These are phyloP conservation scores for Apiospora sp. DNA, from an alignment of 2,329 filamentous ascomycete species.

Conservation along the genomic window DNA sequence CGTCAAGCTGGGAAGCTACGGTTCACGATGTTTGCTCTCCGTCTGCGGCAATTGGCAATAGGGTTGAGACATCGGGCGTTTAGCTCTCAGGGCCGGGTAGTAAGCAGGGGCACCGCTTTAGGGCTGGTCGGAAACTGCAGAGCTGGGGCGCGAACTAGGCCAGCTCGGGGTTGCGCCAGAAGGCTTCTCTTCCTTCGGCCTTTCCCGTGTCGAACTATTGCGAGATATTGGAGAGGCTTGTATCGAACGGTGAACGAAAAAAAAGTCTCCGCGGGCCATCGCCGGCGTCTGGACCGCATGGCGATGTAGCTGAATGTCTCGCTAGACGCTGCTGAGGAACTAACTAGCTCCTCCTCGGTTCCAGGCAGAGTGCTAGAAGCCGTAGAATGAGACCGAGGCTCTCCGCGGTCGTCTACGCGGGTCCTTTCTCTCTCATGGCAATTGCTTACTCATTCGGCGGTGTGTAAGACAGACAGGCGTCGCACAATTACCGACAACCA, in stretches of 20 bases:
- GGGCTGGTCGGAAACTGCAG: neutral
- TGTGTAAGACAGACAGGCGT: neutral
- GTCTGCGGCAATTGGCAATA: neutral
- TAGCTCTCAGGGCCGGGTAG: constrained; percentile 2
- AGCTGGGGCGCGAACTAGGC: neutral
- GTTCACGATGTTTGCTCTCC: neutral
- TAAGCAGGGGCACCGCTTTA: neutral
- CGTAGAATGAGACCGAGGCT: neutral
- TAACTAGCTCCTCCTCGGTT: neutral
- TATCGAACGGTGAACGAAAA: neutral
- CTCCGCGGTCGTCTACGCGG: neutral
- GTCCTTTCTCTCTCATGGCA: neutral
- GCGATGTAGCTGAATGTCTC: neutral
- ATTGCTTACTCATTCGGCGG: neutral
- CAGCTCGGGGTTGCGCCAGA: constrained; percentile 11
- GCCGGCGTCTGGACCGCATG: neutral
- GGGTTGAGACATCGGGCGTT: constrained; percentile 19
- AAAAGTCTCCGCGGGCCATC: neutral
- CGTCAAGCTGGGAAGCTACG: neutral
- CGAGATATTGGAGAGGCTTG: neutral
- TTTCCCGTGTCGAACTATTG: neutral
- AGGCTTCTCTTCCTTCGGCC: neutral
- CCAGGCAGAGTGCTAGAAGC: neutral
- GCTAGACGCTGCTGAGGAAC: neutral
- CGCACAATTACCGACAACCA: neutral